Evolutionary conservation across 768 basidiomycete genomes (phyloP), one percentile per base, ranked within the genome.

Genomic region (Rhizopogon roseolus): DNA sequence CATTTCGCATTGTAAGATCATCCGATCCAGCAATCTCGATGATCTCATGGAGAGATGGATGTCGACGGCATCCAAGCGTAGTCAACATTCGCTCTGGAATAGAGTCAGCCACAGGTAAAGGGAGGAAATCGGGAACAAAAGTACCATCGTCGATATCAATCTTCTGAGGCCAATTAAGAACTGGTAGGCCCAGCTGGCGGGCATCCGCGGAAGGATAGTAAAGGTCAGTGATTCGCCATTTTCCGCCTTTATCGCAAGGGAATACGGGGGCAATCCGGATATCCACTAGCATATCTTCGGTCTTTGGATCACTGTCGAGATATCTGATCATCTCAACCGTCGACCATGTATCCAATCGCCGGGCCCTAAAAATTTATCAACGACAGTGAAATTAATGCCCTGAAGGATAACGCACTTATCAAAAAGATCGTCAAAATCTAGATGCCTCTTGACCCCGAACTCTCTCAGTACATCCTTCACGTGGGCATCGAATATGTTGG

Each of bases 371-470:
- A 22, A 38, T n/a, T 19, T 37, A 27, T 37, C 37, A 56, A 39
- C 59, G 39, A 46, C 27, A 13, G 8, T 41, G 38, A 44, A 50
- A 38, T 32, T 19, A 25, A 34, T 6, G 11, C 40, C n/a, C 28
- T 28, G 4, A 6, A 39, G 17, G 1, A 36, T 4, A 5, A 55
- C 73, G 40, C 44, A 88, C 84, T 92, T 77, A 40, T 84, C 80
- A 65, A 97, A 97, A 8, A 98, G 81, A 1, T 93, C 71, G 65
- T 93, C 90, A 4, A 96, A 73, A 55, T 94, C 89, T 17, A 95
- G 90, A 58, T 92, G 90, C 62, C 81, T 85, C 6, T 86, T 76
- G 19, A 93, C 87, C 11, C 88, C 91, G 0, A 97, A 68, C 1
- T 77, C 76, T 45, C 78, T 69, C 4, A 86, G 64, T 8, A 86